Conservation (phyloP, 2,329 filamentous ascomycete genomes). For the Fusarium sp. region DNA sequence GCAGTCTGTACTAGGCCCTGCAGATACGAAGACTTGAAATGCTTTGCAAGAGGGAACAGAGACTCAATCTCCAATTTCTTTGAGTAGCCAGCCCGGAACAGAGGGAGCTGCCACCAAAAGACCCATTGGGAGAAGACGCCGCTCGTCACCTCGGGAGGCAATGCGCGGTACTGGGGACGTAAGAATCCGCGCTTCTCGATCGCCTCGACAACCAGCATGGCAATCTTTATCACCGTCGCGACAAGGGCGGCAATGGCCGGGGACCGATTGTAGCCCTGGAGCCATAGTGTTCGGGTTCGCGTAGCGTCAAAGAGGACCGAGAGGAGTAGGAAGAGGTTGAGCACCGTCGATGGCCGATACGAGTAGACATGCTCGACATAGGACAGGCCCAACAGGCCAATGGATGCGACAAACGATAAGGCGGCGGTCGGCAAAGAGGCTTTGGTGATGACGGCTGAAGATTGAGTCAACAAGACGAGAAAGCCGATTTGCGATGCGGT, state of each 20-base stretch:
- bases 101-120: slow-evolving; percentile 31
- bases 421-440: slow-evolving; percentile 25
- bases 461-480: slow-evolving; percentile 20
- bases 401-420: slow-evolving; percentile 24
- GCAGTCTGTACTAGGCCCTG: slow-evolving; percentile 15
- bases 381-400: slow-evolving; percentile 14
- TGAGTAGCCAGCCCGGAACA: slow-evolving; percentile 30
- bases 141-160: slow-evolving; percentile 20
- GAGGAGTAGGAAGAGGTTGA: slow-evolving; percentile 29
- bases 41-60: slow-evolving; percentile 25
- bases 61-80: slow-evolving; percentile 14
- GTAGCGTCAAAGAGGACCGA: slow-evolving; percentile 25
- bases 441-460: slow-evolving; percentile 16
- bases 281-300: slow-evolving; percentile 31
- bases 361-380: slow-evolving; percentile 37
- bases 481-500: slow-evolving; percentile 24
- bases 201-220: slow-evolving; percentile 16
- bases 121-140: slow-evolving; percentile 28
- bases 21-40: slow-evolving; percentile 30
- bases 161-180: slow-evolving; percentile 10
- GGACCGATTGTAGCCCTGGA: slow-evolving; percentile 23
- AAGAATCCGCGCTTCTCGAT: slow-evolving; percentile 27
- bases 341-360: slow-evolving; percentile 31
- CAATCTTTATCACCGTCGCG: slow-evolving; percentile 20
- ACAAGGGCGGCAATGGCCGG: slow-evolving; percentile 16